phyloP scores from a whole-genome alignment of 371 early-diverging fungal species.

The Mortierella sp. region DNA sequence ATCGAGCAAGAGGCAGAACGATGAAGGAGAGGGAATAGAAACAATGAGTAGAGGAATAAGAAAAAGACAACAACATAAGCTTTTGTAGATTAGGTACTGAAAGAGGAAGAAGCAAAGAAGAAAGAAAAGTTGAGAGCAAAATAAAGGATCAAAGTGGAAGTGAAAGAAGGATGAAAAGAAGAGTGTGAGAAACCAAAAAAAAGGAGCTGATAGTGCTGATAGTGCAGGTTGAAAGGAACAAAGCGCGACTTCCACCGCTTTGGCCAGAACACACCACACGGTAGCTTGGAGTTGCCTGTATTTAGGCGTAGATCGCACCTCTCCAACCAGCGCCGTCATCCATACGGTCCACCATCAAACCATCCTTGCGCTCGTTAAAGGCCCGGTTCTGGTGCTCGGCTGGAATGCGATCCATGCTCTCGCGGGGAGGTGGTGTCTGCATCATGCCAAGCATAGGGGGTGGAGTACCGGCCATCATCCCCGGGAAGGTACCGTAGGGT shows the following conservation, averaged over 20 bases:
- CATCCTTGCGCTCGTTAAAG: constrained; percentile 60
- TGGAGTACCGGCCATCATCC: constrained; percentile 21
- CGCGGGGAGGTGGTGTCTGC: constrained; percentile 46
- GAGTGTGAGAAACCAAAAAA: not conserved
- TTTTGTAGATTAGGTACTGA: constrained; percentile 19
- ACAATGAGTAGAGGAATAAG: not conserved
- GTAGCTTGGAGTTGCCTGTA: not conserved
- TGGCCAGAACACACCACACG: not conserved
- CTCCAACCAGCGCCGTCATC: constrained; percentile 62
- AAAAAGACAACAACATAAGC: constrained; percentile 4
- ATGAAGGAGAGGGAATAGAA: constrained; percentile 1
- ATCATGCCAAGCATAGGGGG: constrained; percentile 42
- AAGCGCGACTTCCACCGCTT: not conserved
- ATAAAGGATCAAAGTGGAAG: constrained; percentile 1
- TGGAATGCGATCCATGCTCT: constrained; percentile 59
- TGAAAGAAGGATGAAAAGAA: not conserved
- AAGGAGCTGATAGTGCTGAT: not conserved
- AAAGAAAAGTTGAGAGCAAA: not conserved
- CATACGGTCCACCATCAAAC: constrained; percentile 48
- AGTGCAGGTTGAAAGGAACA: not conserved
- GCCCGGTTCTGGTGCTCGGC: constrained; percentile 61
- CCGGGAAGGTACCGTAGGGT: constrained; percentile 28
- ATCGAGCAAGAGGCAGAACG: not conserved
- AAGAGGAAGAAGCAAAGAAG: not conserved
- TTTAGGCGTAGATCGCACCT: constrained; percentile 60